Base-by-base conservation (phyloP, 2,329 filamentous ascomycete genomes). In the Diaporthe sp. region DNA sequence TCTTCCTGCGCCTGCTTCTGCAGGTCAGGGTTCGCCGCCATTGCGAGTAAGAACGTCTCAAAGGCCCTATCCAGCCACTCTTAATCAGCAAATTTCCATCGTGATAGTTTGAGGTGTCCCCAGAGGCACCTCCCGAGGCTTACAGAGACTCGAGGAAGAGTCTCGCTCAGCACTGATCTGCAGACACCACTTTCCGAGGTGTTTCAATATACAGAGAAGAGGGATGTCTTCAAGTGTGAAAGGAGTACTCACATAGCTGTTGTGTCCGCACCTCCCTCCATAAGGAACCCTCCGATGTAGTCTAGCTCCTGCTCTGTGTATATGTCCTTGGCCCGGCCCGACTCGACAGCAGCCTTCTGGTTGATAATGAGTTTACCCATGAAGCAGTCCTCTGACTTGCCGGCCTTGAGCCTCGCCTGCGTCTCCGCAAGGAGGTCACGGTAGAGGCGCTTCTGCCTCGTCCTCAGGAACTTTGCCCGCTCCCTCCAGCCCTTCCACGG, bases 401-500 rank as follows among this genome's bases (percentile, higher is more conserved):
- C 78, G 13, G 46, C 49, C 13, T 62, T 46, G 28, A 80, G 51
- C 25, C 72, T 76, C 17, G 75, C 73, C 42, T 75, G 73, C 44
- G 76, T 75, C 4, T 74, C 75, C 1, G 25, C 28, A 10, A 76
- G 75, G 2, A 80, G 44, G 17, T 79, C 77, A 31, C 42, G 78
- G 49, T 80, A 80, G 2, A 79, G 15, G 9, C 44, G 46, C 10
- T 75, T 76, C 74, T 79, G 78, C 37, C 37, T 73, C 51, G 73
- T 42, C 31, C 67, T 75, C 37, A 79, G 42, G 2, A 37, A 44
- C 28, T 60, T 28, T 7, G 74, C 76, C 34, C 75, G 67, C 34
- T 53, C n/a, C 58, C 73, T 76, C 78, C 79, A 80, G 0, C 78
- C 78, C 8, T 72, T 73, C 77, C 78, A 80, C 6, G 78, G 79